A percentile compares a stretch with the other conserved stretches of the same genome.
These are phyloP conservation scores for Bretziella fagacearum DNA, from an alignment of 2,329 filamentous ascomycete genomes.

Conservation along the genomic window DNA sequence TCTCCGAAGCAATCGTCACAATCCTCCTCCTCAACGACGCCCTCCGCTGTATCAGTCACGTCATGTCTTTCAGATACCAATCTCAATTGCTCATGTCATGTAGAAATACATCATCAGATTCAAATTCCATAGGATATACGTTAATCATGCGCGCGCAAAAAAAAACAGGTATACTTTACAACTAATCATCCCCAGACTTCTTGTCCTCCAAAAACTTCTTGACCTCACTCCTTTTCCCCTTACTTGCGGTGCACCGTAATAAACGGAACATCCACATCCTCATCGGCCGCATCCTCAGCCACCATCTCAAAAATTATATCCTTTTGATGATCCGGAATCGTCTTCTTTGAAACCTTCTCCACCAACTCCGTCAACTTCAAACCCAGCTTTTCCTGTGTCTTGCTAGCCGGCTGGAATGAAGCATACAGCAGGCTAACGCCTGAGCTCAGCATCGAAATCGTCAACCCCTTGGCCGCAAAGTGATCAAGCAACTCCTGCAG, in stretches of 20 bases:
- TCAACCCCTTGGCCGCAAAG: conserved; percentile 67
- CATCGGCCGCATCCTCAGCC: conserved; percentile 69
- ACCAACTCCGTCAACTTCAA: conserved; percentile 82
- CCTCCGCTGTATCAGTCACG: neutral
- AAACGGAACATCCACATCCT: conserved; percentile 95
- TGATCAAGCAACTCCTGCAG: conserved; percentile 66
- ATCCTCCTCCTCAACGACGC: neutral
- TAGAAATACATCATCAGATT: neutral
- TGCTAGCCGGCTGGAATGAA: conserved; percentile 65
- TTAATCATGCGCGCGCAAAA: too few relatives aligned
- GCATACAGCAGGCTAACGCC: conserved; percentile 90
- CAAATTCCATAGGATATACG: neutral
- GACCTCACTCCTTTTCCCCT: neutral
- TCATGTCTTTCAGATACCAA: neutral
- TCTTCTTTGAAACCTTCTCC: conserved; percentile 79
- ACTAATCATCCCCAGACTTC: neutral
- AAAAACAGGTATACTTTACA: conserved; percentile 3
- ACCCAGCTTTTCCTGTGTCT: conserved; percentile 63
- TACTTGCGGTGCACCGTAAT: conserved; percentile 52
- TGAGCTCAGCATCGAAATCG: conserved; percentile 87
- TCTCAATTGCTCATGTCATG: too few relatives aligned
- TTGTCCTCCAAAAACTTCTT: neutral
- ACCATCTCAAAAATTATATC: conserved; percentile 95
- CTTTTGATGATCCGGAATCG: conserved; percentile 77
- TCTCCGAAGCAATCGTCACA: neutral